Base-by-base conservation (phyloP, 495 filamentous ascomycete species). In the Viridothelium virens region DNA sequence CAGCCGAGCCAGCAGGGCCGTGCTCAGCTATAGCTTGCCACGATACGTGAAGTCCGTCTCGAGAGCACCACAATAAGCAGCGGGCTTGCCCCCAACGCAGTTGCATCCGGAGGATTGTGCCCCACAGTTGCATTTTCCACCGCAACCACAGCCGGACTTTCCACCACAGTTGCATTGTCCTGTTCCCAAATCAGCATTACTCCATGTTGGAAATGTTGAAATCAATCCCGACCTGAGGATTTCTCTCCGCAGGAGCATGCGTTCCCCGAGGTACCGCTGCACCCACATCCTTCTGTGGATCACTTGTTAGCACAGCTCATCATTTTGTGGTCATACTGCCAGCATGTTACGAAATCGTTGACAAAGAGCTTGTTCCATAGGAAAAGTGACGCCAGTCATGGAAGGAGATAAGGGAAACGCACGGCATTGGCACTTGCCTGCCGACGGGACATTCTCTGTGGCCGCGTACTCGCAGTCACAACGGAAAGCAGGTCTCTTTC, bases 371-470 rank as follows among this genome's bases (percentile, higher is more conserved):
- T 7, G 41, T 44, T 7, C 14, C 41, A 44, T 14, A 44, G 14
- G 14, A 7, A 68, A 36, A 34, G 5, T 25, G 39, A 9, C 2
- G 65, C 65, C 36, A 65, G 25, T 36, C 38, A 10, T 34, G 47
- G 62, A 37, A 61, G 39, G 12, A 11, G 56, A 72, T 33, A 67
- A 73, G 76, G 39, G 38, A 46, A 65, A 83, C 83, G 69, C 82
- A 86, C 90, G 83, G 79, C 92, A 96, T 34, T 89, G 92, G 83
- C 92, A 96, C 63, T 91, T 81, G 34, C 91, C 81, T n/a, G 90
- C 91, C 3, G 78, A 75, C 37, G 87, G 66, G 3, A 75, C 73
- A 80, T 96, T 96, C 83, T 97, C 93, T 3, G 81, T 75, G 2
- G 81, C 68, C 7, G 91, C 85, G 75, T 89, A 91, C 74, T 85